Conservation (phyloP, 2,329 filamentous ascomycete genomes). For the Aspergillus eucalypticola region DNA sequence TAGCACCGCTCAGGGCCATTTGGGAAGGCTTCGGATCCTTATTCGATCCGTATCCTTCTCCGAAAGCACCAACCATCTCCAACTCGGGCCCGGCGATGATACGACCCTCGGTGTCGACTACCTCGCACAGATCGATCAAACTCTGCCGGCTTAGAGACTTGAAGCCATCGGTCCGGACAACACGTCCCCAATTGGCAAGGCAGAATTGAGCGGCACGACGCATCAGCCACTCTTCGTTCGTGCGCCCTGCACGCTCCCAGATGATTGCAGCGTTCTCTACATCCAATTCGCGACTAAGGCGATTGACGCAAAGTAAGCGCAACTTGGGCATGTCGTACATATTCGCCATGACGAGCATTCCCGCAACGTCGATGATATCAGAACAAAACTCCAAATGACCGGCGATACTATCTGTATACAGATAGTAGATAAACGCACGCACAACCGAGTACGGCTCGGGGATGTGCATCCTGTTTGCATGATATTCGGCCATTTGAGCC, state of each 20-base stretch:
- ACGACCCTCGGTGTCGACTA: slow-evolving; percentile 89
- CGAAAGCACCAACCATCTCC: slow-evolving; percentile 59
- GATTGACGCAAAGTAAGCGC: slow-evolving; percentile 84
- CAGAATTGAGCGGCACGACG: slow-evolving; percentile 85
- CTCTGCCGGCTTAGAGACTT: slow-evolving; percentile 74
- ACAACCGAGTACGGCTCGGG: slow-evolving; percentile 94
- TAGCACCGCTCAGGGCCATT: slow-evolving; percentile 27
- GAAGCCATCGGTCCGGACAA: slow-evolving; percentile 88
- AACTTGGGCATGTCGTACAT: slow-evolving; percentile 96
- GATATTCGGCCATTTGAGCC: slow-evolving; percentile 95
- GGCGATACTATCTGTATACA: slow-evolving; percentile 90
- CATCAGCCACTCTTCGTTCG: slow-evolving; percentile 90
- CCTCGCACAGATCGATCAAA: slow-evolving; percentile 87
- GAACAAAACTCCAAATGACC: slow-evolving; percentile 61
- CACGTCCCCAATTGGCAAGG: slow-evolving; percentile 89
- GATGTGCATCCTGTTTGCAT: slow-evolving; percentile 96
- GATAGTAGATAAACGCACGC: slow-evolving; percentile 89
- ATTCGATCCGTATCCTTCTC: slow-evolving; percentile 46
- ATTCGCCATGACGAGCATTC: slow-evolving; percentile 94
- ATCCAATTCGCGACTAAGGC: slow-evolving; percentile 85
- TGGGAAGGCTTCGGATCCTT: slow-evolving; percentile 34
- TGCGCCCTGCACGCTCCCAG: slow-evolving; percentile 89
- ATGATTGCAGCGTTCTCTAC: slow-evolving; percentile 93
- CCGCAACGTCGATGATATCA: slow-evolving; percentile 79
- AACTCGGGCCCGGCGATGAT: slow-evolving; percentile 87